A percentile compares a stretch with the other conserved stretches of the same genome.
phyloP scores from a whole-genome alignment of 805 yeast genomes.

The Candida schatavii region DNA sequence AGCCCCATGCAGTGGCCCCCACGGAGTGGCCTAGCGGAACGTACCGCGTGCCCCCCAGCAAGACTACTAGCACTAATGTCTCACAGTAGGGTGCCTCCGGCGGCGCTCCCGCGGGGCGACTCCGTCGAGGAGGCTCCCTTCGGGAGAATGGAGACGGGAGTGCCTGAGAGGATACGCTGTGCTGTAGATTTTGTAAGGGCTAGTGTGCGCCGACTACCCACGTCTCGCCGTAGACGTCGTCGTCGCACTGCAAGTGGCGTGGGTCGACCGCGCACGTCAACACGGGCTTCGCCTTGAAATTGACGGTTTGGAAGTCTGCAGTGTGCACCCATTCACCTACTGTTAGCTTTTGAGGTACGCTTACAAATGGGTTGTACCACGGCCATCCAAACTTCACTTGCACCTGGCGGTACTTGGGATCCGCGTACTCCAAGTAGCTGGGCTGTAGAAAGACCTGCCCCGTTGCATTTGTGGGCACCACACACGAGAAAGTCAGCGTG shows the following conservation, averaged over 20 bases:
- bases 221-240: conserved; percentile 2
- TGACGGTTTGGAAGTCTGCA: conserved; percentile 1
- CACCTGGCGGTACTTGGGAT: conserved; percentile 12
- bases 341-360: conserved; percentile 3
- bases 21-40: neutral
- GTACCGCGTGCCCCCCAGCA: neutral
- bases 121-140: too few species aligned
- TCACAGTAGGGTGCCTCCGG: too few species aligned
- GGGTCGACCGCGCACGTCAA: conserved; percentile 19
- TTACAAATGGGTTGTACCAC: conserved; percentile 6
- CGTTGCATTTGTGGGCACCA: conserved; percentile 14
- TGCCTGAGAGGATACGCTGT: too few species aligned
- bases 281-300: conserved; percentile 12
- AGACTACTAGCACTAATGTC: too few species aligned
- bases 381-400: conserved; percentile 7
- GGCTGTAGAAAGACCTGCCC: conserved; percentile 22
- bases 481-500: conserved; percentile 14
- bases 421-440: conserved; percentile 9
- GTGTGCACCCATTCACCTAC: conserved; percentile 10
- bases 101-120: too few species aligned
- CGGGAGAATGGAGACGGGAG: too few species aligned
- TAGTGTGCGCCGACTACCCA: neutral
- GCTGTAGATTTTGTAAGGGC: too few species aligned
- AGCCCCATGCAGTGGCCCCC: neutral
- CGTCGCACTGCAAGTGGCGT: conserved; percentile 10